These are phyloP conservation scores for Suzukiozyma palmioleophila DNA, from an alignment of 1,139 yeast species.

Conservation along the genomic window DNA sequence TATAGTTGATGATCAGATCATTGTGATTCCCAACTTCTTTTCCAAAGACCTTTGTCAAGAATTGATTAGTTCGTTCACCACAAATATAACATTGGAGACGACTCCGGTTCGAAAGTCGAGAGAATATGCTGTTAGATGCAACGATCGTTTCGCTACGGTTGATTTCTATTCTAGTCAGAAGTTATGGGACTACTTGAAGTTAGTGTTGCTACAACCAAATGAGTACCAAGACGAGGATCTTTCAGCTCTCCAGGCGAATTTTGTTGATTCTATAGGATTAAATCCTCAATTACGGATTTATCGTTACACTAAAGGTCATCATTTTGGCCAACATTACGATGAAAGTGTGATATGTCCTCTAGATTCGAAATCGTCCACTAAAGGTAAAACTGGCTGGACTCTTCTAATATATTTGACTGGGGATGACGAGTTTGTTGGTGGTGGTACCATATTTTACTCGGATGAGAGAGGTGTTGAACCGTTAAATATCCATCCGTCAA, in stretches of 20 bases:
- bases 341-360: conserved; percentile 44
- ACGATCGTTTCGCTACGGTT: conserved; percentile 45
- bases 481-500: conserved; percentile 43
- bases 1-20: conserved; percentile 39
- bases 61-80: conserved; percentile 35
- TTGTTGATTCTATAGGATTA: conserved; percentile 42
- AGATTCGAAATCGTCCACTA: conserved; percentile 14
- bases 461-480: conserved; percentile 17
- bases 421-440: conserved; percentile 53
- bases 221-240: conserved; percentile 30
- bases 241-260: conserved; percentile 20
- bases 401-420: conserved; percentile 57
- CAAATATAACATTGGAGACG: conserved; percentile 35
- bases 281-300: conserved; percentile 58
- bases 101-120: conserved; percentile 47
- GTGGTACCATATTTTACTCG: conserved; percentile 57
- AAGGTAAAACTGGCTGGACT: conserved; percentile 56
- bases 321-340: conserved; percentile 61
- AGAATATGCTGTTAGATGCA: conserved; percentile 56
- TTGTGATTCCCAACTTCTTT: conserved; percentile 39
- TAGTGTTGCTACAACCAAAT: conserved; percentile 25
- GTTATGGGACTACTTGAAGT: conserved; percentile 42
- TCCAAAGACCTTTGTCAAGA: conserved; percentile 38
- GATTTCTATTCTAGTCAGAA: conserved; percentile 36
- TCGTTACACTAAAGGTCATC: conserved; percentile 55